phyloP scores from a whole-genome alignment of 768 basidiomycete genomes.

The Psilocybe cubensis region DNA sequence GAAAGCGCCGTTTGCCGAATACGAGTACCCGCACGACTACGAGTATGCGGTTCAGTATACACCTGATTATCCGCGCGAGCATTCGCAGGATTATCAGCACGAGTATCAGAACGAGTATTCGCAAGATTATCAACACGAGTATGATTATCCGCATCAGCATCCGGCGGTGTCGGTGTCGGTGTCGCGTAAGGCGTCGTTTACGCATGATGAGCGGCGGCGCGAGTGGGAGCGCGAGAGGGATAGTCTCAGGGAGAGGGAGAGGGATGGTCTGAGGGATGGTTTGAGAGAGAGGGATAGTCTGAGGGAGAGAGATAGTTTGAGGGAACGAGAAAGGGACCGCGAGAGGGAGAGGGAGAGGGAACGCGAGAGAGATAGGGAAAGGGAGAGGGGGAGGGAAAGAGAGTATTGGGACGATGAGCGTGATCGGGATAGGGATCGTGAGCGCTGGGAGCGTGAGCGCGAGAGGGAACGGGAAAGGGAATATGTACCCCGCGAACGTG shows the following conservation, averaged over 20 bases:
- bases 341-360: not conserved
- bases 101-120: too few relatives aligned
- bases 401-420: not conserved
- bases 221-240: slow-evolving; percentile 13
- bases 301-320: not conserved
- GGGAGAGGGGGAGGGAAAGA: not conserved
- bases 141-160: not conserved
- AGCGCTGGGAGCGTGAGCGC: not conserved
- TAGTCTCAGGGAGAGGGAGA: slow-evolving; percentile 5
- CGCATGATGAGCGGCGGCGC: slow-evolving; percentile 16
- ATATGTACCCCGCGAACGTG: not conserved
- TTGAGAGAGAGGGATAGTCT: not conserved
- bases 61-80: too few relatives aligned
- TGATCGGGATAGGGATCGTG: slow-evolving; percentile 7
- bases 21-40: slow-evolving; percentile 3
- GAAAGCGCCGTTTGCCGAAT: slow-evolving; percentile 5
- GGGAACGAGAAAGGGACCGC: not conserved
- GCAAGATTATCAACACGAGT: too few relatives aligned
- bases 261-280: slow-evolving; percentile 5
- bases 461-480: slow-evolving; percentile 12
- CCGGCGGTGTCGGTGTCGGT: too few relatives aligned
- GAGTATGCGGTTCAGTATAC: too few relatives aligned
- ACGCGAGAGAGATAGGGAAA: not conserved
- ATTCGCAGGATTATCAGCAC: too few relatives aligned
- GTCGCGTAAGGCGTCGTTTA: slow-evolving; percentile 20